Conservation (phyloP, 2,329 filamentous ascomycete genomes). For the Fusarium papillatum region DNA sequence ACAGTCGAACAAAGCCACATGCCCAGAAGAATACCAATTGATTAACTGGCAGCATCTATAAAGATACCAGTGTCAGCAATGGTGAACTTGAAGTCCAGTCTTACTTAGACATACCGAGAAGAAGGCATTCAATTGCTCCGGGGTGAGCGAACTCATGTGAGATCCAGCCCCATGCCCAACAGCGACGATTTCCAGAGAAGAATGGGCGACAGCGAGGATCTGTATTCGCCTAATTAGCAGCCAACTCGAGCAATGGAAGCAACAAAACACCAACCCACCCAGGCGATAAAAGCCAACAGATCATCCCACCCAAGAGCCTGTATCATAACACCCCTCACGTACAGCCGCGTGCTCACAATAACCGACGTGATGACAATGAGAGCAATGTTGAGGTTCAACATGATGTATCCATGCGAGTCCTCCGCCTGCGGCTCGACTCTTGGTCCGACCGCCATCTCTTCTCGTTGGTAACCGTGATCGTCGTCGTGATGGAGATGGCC, state of each 20-base stretch:
- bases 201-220: constrained; percentile 26
- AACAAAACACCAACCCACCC: constrained; percentile 16
- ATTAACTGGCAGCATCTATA: constrained; percentile 32
- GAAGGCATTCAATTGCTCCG: constrained; percentile 20
- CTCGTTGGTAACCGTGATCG: constrained; percentile 32
- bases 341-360: constrained; percentile 33
- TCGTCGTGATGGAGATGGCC: constrained; percentile 35
- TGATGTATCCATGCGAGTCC: constrained; percentile 14
- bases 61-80: not conserved
- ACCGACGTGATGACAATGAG: constrained; percentile 36
- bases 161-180: constrained; percentile 33
- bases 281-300: constrained; percentile 34
- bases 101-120: constrained; percentile 30
- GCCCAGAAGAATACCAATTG: constrained; percentile 37
- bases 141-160: constrained; percentile 25
- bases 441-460: constrained; percentile 13
- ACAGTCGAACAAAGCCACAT: constrained; percentile 38
- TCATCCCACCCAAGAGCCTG: constrained; percentile 40
- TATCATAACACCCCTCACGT: constrained; percentile 35
- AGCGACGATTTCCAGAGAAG: constrained; percentile 31
- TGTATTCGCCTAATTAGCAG: constrained; percentile 13
- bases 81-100: too few species aligned
- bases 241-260: not conserved
- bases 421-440: constrained; percentile 4
- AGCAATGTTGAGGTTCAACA: constrained; percentile 35